A percentile compares a stretch with the other conserved stretches of the same genome.
These are phyloP conservation scores for Protomyces inundatus DNA, from an alignment of 1,139 yeast species.

Conservation along the genomic window DNA sequence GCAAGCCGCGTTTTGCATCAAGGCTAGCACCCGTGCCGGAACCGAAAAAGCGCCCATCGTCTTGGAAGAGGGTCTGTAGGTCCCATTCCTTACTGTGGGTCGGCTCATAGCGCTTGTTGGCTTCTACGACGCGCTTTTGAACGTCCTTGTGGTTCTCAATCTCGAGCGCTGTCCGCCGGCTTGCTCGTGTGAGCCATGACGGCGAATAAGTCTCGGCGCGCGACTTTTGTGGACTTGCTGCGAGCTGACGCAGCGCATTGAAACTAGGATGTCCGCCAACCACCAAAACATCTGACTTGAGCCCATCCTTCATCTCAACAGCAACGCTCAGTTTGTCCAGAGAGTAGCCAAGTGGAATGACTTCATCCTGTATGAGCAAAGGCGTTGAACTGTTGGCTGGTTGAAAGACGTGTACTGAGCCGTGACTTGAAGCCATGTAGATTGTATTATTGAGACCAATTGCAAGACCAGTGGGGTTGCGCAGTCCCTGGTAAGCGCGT, in stretches of 20 bases:
- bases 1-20: neutral
- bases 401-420: constrained; percentile 2
- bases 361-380: neutral
- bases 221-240: constrained; percentile 4
- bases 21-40: constrained; percentile 12
- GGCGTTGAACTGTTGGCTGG: constrained; percentile 6
- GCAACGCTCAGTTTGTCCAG: constrained; percentile 7
- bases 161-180: neutral
- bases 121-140: neutral
- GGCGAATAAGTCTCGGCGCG: neutral
- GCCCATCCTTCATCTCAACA: neutral
- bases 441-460: neutral
- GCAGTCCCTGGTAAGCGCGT: neutral
- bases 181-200: constrained; percentile 8
- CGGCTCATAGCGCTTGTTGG: constrained; percentile 7
- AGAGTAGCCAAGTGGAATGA: constrained; percentile 5
- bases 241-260: neutral
- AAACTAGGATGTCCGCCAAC: constrained; percentile 17
- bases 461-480: constrained; percentile 13
- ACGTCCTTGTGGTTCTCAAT: neutral
- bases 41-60: constrained; percentile 7
- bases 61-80: constrained; percentile 8
- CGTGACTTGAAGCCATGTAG: constrained; percentile 15
- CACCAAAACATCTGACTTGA: neutral
- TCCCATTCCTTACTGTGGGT: constrained; percentile 3